A percentile compares a stretch with the other conserved stretches of the same genome.
These are phyloP conservation scores for Gliomastix tumulicola DNA, from an alignment of 2,329 filamentous ascomycete species.

Conservation along the genomic window DNA sequence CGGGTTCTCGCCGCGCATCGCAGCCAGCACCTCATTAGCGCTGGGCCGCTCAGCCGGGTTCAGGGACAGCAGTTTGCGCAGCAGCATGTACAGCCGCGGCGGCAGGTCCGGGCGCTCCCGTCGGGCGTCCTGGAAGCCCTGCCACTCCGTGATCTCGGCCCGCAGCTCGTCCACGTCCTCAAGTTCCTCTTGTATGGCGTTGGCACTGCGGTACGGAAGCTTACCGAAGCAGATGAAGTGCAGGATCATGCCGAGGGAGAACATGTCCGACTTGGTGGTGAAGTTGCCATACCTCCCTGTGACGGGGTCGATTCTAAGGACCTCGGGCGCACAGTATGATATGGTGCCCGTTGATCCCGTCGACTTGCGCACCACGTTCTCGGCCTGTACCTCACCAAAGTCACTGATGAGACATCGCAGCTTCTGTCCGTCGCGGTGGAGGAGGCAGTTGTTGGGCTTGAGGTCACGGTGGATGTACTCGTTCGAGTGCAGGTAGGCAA, in stretches of 20 bases:
- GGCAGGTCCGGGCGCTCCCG: slow-evolving; percentile 76
- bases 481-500: slow-evolving; percentile 82
- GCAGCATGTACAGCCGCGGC: slow-evolving; percentile 73
- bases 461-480: slow-evolving; percentile 95
- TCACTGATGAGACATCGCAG: slow-evolving; percentile 87
- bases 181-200: slow-evolving; percentile 80
- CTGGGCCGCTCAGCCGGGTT: slow-evolving; percentile 72
- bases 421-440: slow-evolving; percentile 68
- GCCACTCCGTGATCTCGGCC: slow-evolving; percentile 80
- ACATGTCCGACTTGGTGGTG: slow-evolving; percentile 96
- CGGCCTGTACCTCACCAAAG: slow-evolving; percentile 91
- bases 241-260: slow-evolving; percentile 95
- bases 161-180: slow-evolving; percentile 84
- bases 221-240: slow-evolving; percentile 96
- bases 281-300: slow-evolving; percentile 82
- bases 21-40: slow-evolving; percentile 76
- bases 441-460: slow-evolving; percentile 90
- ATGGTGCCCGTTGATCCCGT: slow-evolving; percentile 94
- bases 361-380: slow-evolving; percentile 74
- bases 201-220: slow-evolving; percentile 78
- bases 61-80: slow-evolving; percentile 74
- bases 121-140: slow-evolving; percentile 74
- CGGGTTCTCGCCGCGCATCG: slow-evolving; percentile 62
- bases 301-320: slow-evolving; percentile 58
- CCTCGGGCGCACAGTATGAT: slow-evolving; percentile 95